Evolutionary conservation across 1,284 basidiomycete genomes (phyloP), one percentile per base, ranked within the genome.

Genomic region (Pyrrhoderma noxium): DNA sequence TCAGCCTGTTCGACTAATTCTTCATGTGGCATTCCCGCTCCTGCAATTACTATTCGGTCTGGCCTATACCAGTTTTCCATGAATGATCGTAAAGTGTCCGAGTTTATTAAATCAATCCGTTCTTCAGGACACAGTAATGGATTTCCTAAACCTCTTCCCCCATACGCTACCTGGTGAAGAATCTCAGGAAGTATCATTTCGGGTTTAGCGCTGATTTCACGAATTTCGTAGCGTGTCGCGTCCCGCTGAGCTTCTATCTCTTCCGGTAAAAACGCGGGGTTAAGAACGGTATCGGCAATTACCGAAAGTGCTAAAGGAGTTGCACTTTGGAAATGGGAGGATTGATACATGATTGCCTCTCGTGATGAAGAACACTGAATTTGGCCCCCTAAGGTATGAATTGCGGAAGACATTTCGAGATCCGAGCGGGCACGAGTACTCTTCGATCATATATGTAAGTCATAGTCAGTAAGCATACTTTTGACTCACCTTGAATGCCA

Each of bases 321-420:
- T 40, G 84, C 84, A 58, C 85, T 75, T 59, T 92, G 85, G 67
- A 95, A 96, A 63, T 97, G 89, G 43, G 92, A 91, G 14, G 95
- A 94, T 69, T 98, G 95, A 67, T 98, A 99, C 90, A 97, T 93
- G 67, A 98, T 93, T 35, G 92, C 84, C 67, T 99, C 95, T 43
- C 95, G 77, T 3, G 92, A 89, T 11, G 92, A 92, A 7, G 92
- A 86, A 64, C 89, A 93, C 66, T 90, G 78, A 54, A 98, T 92
- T 68, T 97, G 93, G 18, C 93, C 93, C 43, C 96, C 94, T 18
- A 97, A 76, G 8, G 79, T 76, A 65, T 93, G 85, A 61, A 97
- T 89, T 46, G 87, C 81, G 3, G 73, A 71, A 5, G 85, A 81
- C 88, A 98, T 94, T 60, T 90, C 78, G 38, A 82, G 82, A 56